Percentiles rank a stretch among this genome's conserved stretches.
Evolutionary conservation across 257 asterid genomes (phyloP).

Genomic region (Solanum clarkiae): DNA sequence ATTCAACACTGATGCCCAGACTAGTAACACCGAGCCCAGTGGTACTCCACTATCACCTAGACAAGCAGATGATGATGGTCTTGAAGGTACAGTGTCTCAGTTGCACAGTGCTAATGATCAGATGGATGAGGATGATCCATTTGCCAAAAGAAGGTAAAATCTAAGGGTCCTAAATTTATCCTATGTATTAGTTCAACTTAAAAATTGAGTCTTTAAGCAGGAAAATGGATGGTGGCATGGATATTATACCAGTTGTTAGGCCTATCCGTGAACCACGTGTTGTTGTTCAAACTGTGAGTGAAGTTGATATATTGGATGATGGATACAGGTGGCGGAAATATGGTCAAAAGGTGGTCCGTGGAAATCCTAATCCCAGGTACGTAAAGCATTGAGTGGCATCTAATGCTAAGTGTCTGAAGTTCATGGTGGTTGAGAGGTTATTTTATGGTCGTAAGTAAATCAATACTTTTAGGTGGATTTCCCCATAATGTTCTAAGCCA

Average conservation of each 20-base stretch:
- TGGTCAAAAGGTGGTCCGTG: constrained; percentile 96
- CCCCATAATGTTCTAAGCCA: not conserved
- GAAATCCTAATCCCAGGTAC: constrained; percentile 97
- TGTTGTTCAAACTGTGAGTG: constrained; percentile 94
- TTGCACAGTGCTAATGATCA: constrained; percentile 48
- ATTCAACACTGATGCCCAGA: constrained; percentile 20
- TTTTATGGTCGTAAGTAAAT: not conserved
- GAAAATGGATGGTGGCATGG: constrained; percentile 69
- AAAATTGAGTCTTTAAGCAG: constrained; percentile 22
- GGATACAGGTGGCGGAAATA: constrained; percentile 98
- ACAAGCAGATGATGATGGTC: constrained; percentile 50
- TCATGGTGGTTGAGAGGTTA: not conserved
- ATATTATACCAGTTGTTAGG: constrained; percentile 66
- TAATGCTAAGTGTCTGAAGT: not conserved
- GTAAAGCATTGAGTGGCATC: not conserved
- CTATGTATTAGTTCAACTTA: not conserved
- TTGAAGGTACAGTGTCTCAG: constrained; percentile 45
- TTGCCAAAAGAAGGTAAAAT: constrained; percentile 58
- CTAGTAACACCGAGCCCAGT: constrained; percentile 35
- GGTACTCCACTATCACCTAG: constrained; percentile 58
- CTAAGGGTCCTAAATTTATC: not conserved
- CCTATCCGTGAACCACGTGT: constrained; percentile 94
- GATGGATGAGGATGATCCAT: constrained; percentile 62
- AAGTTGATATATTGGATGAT: constrained; percentile 93
- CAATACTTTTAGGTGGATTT: not conserved